Conservation (phyloP, 345 rosid genomes). For the Populus alba region DNA sequence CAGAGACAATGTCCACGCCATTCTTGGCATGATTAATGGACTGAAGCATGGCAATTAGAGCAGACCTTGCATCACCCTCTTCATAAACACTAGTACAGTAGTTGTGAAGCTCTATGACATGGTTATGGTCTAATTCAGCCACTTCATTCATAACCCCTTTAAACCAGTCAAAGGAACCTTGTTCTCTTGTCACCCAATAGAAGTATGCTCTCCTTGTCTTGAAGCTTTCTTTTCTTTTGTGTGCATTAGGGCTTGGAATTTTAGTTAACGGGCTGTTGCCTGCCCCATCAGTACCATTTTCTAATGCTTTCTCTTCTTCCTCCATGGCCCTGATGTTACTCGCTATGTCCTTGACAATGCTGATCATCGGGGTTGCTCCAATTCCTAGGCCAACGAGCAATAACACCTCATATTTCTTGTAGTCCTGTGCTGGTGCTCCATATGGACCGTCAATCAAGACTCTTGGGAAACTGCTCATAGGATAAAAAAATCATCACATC, state of each 20-base stretch:
- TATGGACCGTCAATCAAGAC: constrained; percentile 78
- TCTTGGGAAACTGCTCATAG: constrained; percentile 56
- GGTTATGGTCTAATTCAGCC: constrained; percentile 58
- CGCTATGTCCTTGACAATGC: constrained; percentile 77
- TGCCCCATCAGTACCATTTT: constrained; percentile 30
- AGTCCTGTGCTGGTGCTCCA: constrained; percentile 91
- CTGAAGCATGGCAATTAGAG: constrained; percentile 77
- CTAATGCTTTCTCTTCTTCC: constrained; percentile 40
- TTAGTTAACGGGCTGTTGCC: constrained; percentile 3
- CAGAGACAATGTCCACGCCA: constrained; percentile 74
- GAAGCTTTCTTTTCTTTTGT: constrained; percentile 46
- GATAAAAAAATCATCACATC: not conserved
- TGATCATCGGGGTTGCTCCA: constrained; percentile 90
- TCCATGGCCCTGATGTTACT: constrained; percentile 54
- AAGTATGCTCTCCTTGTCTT: constrained; percentile 74
- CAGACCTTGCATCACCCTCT: constrained; percentile 83
- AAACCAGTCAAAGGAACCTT: constrained; percentile 86
- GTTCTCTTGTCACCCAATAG: constrained; percentile 84
- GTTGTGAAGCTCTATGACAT: constrained; percentile 68
- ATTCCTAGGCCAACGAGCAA: constrained; percentile 76
- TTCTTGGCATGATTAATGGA: constrained; percentile 68
- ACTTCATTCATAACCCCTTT: constrained; percentile 78
- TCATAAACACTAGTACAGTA: constrained; percentile 83
- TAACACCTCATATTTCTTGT: constrained; percentile 70
- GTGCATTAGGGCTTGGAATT: constrained; percentile 30